These are phyloP conservation scores for Solanum piurae DNA, from an alignment of 257 asterid species.

Conservation along the genomic window DNA sequence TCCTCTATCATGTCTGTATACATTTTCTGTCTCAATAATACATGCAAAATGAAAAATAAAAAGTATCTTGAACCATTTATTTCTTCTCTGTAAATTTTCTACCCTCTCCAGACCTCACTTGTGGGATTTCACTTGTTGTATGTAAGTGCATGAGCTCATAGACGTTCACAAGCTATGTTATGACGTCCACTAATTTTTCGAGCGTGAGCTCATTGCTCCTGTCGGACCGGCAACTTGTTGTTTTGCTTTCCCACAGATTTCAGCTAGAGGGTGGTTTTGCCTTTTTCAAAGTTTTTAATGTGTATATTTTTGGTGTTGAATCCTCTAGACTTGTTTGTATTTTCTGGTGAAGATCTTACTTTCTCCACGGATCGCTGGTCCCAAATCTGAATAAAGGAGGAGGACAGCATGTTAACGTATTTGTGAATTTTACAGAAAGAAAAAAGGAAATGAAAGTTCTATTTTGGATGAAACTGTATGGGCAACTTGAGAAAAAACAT, in stretches of 20 bases:
- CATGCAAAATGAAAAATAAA: background rate
- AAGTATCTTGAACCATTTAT: background rate
- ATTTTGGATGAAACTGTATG: background rate
- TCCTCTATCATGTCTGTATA: background rate
- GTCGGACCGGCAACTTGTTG: background rate
- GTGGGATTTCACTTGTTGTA: background rate
- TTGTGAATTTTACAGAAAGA: background rate
- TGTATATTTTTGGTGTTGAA: background rate
- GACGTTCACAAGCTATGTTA: background rate
- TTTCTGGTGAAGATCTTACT: background rate
- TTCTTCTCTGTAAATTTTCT: background rate
- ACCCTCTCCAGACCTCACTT: too few species aligned
- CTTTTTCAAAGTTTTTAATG: background rate
- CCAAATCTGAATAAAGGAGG: background rate
- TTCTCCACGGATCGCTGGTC: background rate
- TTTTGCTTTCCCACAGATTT: background rate
- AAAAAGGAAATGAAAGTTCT: background rate
- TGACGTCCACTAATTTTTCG: background rate
- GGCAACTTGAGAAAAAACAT: constrained; percentile 2
- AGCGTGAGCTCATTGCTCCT: background rate
- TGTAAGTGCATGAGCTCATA: background rate
- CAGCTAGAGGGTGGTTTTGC: background rate
- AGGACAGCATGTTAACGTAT: background rate
- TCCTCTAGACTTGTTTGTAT: background rate
- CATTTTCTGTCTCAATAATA: background rate